Conservation (phyloP, 768 basidiomycete genomes). For the Cystobasidium onofrii region DNA sequence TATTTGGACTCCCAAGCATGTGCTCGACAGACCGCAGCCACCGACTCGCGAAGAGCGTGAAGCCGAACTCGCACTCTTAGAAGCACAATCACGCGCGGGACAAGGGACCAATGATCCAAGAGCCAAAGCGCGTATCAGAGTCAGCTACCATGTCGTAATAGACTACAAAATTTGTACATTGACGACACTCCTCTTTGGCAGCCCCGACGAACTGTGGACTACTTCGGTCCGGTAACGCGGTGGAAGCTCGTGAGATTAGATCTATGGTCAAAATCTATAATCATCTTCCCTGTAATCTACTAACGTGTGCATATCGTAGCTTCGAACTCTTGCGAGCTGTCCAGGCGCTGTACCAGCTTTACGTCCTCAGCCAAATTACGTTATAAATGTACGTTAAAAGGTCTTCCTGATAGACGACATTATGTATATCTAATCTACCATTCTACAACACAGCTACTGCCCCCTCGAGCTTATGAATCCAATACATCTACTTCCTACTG, state of each 20-base stretch:
- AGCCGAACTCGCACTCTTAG: conserved; percentile 58
- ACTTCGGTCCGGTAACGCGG: conserved; percentile 75
- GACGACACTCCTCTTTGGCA: background rate
- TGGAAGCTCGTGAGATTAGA: conserved; percentile 64
- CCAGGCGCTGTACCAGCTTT: conserved; percentile 44
- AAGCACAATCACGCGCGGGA: conserved; percentile 22
- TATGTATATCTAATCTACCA: background rate
- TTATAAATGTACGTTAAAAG: conserved; percentile 62
- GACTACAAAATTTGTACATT: background rate
- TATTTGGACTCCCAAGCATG: conserved; percentile 65
- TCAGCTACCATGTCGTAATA: no score
- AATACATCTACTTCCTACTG: conserved; percentile 90
- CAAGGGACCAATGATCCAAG: conserved; percentile 27
- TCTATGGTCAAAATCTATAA: background rate
- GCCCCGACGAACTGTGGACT: conserved; percentile 81
- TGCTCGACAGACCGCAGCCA: conserved; percentile 62
- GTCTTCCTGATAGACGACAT: background rate
- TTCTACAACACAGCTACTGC: conserved; percentile 65
- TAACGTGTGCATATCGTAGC: background rate
- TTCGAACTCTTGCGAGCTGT: conserved; percentile 27
- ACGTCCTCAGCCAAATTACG: conserved; percentile 67
- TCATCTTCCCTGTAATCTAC: background rate
- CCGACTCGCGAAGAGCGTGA: conserved; percentile 67
- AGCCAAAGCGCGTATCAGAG: conserved; percentile 47
- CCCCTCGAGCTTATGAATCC: conserved; percentile 80